These are phyloP conservation scores for Collybia sordida DNA, from an alignment of 768 basidiomycete species.

Conservation along the genomic window DNA sequence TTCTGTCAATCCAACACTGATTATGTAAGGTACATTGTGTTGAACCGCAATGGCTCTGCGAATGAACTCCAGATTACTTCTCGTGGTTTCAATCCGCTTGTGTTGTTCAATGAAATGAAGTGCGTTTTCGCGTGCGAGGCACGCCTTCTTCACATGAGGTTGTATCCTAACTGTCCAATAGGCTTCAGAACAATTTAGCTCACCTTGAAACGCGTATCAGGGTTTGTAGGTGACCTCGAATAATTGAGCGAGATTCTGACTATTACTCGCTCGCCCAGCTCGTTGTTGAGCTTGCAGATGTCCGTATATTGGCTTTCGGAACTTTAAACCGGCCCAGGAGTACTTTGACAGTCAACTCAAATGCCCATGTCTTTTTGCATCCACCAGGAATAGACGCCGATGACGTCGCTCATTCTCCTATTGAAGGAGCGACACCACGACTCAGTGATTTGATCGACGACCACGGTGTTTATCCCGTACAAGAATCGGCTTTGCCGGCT, in stretches of 20 bases:
- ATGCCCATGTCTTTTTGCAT: conserved; percentile 67
- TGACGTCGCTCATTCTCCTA: conserved; percentile 5
- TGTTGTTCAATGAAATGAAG: conserved; percentile 79
- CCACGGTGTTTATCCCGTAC: conserved; percentile 45
- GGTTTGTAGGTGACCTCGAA: conserved; percentile 37
- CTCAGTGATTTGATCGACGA: conserved; percentile 29
- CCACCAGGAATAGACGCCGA: conserved; percentile 59
- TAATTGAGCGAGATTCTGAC: background rate
- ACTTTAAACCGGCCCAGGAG: conserved; percentile 59
- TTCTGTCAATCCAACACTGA: conserved; percentile 3
- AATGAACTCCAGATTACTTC: conserved; percentile 71
- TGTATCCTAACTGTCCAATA: conserved; percentile 21
- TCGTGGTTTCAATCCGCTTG: conserved; percentile 63
- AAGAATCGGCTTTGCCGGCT: conserved; percentile 24
- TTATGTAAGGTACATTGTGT: conserved; percentile 59
- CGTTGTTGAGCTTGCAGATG: conserved; percentile 67
- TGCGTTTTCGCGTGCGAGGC: conserved; percentile 28
- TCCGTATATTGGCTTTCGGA: conserved; percentile 72
- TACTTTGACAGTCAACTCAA: conserved; percentile 57
- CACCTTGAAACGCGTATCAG: conserved; percentile 67
- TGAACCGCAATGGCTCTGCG: conserved; percentile 75
- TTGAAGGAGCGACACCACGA: conserved; percentile 10
- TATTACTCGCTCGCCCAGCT: conserved; percentile 39
- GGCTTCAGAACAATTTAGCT: conserved; percentile 65
- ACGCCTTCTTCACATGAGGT: background rate